Percentiles rank a stretch among this genome's conserved stretches.
Conservation (phyloP, 2,329 filamentous ascomycete species). For the Neonectria neomacrospora region DNA sequence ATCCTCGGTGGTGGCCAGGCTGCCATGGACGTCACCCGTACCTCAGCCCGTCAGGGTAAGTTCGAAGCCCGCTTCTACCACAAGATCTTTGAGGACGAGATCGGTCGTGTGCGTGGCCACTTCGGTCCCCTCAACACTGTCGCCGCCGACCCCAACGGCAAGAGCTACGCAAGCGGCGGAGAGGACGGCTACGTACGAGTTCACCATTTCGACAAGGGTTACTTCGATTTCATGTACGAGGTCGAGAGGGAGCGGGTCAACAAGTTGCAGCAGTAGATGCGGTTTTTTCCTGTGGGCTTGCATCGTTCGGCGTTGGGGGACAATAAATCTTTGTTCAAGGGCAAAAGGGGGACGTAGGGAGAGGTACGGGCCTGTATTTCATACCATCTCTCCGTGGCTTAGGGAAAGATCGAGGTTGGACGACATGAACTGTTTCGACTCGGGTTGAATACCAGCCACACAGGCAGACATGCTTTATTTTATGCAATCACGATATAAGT, state of each 20-base stretch:
- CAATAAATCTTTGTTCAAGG: constrained; percentile 48
- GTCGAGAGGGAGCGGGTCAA: constrained; percentile 85
- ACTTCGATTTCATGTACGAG: constrained; percentile 99
- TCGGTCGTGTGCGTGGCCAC: constrained; percentile 95
- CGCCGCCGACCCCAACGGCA: constrained; percentile 90
- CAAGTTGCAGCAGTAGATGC: constrained; percentile 50
- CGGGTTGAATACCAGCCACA: constrained; percentile 27
- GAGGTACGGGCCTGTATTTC: constrained; percentile 46
- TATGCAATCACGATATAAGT: constrained; percentile 38
- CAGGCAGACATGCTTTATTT: constrained; percentile 33
- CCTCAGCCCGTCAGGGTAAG: constrained; percentile 93
- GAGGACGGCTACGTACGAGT: constrained; percentile 99
- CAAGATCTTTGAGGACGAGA: constrained; percentile 99
- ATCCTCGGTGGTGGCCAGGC: constrained; percentile 98
- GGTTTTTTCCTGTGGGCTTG: constrained; percentile 54
- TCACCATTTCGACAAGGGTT: constrained; percentile 98
- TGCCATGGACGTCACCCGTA: constrained; percentile 98
- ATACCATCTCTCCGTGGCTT: constrained; percentile 47
- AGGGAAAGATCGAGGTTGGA: constrained; percentile 44
- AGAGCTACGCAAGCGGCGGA: constrained; percentile 92
- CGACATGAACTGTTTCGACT: constrained; percentile 36
- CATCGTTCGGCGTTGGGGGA: constrained; percentile 56
- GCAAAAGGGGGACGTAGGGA: constrained; percentile 41
- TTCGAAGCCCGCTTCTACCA: constrained; percentile 99
- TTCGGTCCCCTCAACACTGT: constrained; percentile 98